Evolutionary conservation across 495 filamentous ascomycete species (phyloP), one percentile per base, ranked within the genome.

Genomic region (Podospora comata): DNA sequence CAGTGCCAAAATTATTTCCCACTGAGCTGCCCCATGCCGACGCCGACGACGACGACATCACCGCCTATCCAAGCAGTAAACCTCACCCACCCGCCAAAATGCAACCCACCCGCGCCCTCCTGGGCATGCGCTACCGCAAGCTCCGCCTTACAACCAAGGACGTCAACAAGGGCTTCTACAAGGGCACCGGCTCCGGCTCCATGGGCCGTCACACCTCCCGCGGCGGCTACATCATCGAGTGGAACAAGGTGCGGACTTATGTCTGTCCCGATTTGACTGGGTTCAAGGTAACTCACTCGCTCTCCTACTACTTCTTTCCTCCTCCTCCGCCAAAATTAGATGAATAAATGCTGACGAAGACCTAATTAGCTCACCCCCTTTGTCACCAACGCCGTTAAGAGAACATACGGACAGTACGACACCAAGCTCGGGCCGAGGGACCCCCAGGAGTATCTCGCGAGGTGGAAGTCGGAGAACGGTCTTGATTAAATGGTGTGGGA

Each of bases 121-220:
- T 86, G 77, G 84, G 84, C 60, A 72, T 92, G 65, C 71, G 68
- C 66, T 85, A 79, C 72, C 88, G 91, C 74, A 88, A 90, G 64
- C 81, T 91, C 57, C 81, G 83, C 20, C 84, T 99, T 65, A 97
- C 91, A 4, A 98, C 95, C 69, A 99, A 99, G 81, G 87, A 91
- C 77, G 88, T 92, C 81, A 90, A 90, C 76, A 92, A 93, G 77
- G 95, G 92, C 62, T 99, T 89, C 86, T 98, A 98, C 87, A 98
- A 98, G 83, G 96, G 96, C 75, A 97, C 87, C 68, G 85, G 94
- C 26, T 87, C 91, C 0, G 96, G 96, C 15, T 86, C 89, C 53
- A 92, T 94, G 88, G 95, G 95, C 70, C 77, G 82, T 39, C 94
- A 97, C 79, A 93, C 92, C 20, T 92, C 91, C 76, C 85, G 89